Conservation (phyloP, 2,329 filamentous ascomycete genomes). For the Sporothrix globosa region DNA sequence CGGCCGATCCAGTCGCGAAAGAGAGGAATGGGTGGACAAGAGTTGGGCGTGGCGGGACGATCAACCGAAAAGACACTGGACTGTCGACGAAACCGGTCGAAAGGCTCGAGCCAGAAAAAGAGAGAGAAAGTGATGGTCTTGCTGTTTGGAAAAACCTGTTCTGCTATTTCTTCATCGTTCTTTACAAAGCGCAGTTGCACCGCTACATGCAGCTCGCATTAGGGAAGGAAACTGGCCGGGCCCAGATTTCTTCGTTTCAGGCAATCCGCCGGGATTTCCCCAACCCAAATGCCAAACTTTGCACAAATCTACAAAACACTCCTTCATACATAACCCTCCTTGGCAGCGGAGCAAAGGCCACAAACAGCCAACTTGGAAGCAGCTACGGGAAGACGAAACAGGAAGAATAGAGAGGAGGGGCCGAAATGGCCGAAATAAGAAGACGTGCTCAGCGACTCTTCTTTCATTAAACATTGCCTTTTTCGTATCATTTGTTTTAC, state of each 20-base stretch:
- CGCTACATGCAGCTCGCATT: slow-evolving; percentile 19
- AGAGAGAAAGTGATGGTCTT: background rate
- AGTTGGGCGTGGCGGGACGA: slow-evolving; percentile 3
- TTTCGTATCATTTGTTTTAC: background rate
- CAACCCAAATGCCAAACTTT: background rate
- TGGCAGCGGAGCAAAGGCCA: slow-evolving; percentile 22
- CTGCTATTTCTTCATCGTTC: background rate
- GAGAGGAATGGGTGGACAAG: background rate
- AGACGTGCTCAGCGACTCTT: background rate
- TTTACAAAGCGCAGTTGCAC: background rate
- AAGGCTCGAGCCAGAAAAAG: background rate
- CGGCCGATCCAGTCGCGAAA: background rate
- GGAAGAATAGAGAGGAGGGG: background rate
- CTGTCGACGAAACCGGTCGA: background rate
- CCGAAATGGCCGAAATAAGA: background rate
- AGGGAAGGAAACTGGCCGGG: background rate
- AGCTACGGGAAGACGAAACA: background rate
- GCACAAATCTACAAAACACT: background rate
- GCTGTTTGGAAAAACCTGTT: background rate
- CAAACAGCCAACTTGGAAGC: slow-evolving; percentile 2
- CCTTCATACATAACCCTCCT: slow-evolving; percentile 23
- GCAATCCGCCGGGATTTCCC: slow-evolving; percentile 22
- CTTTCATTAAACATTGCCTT: background rate
- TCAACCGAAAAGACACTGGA: slow-evolving; percentile 14
- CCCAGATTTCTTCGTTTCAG: slow-evolving; percentile 19